Evolutionary conservation across 1,284 basidiomycete genomes (phyloP).

Genomic region (Ustanciosporium gigantosporum): DNA sequence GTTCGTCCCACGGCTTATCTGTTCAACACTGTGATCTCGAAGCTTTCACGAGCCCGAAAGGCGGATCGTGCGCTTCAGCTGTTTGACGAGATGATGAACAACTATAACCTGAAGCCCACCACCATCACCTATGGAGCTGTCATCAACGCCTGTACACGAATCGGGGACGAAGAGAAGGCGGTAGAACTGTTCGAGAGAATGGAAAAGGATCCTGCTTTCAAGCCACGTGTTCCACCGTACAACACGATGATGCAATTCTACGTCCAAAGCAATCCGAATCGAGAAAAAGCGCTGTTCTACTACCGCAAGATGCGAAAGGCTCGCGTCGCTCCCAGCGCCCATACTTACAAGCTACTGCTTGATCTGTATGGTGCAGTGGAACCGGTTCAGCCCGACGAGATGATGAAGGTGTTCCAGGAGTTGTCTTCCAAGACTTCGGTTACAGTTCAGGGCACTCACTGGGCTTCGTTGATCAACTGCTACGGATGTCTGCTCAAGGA

Average conservation of each 20-base stretch:
- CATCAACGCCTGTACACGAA: constrained; percentile 78
- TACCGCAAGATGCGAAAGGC: constrained; percentile 72
- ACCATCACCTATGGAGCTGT: constrained; percentile 94
- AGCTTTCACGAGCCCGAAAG: constrained; percentile 58
- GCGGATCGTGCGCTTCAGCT: constrained; percentile 55
- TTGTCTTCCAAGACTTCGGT: constrained; percentile 68
- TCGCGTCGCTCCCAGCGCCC: constrained; percentile 65
- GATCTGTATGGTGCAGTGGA: constrained; percentile 87
- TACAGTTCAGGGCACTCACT: constrained; percentile 79
- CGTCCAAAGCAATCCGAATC: constrained; percentile 83
- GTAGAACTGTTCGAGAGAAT: constrained; percentile 85
- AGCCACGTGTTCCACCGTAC: constrained; percentile 85
- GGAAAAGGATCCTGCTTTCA: constrained; percentile 74
- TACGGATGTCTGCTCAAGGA: constrained; percentile 82
- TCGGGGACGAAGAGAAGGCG: constrained; percentile 83
- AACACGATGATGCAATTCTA: constrained; percentile 99
- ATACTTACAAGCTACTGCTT: constrained; percentile 71
- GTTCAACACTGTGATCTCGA: constrained; percentile 60
- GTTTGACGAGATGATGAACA: constrained; percentile 51
- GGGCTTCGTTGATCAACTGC: constrained; percentile 87
- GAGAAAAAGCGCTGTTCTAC: constrained; percentile 68
- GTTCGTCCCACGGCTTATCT: constrained; percentile 53
- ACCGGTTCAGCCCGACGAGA: constrained; percentile 71
- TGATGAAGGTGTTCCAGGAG: constrained; percentile 74
- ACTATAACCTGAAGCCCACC: constrained; percentile 68